These are phyloP conservation scores for Bipolaris oryzae DNA, from an alignment of 2,329 filamentous ascomycete genomes.

Conservation along the genomic window DNA sequence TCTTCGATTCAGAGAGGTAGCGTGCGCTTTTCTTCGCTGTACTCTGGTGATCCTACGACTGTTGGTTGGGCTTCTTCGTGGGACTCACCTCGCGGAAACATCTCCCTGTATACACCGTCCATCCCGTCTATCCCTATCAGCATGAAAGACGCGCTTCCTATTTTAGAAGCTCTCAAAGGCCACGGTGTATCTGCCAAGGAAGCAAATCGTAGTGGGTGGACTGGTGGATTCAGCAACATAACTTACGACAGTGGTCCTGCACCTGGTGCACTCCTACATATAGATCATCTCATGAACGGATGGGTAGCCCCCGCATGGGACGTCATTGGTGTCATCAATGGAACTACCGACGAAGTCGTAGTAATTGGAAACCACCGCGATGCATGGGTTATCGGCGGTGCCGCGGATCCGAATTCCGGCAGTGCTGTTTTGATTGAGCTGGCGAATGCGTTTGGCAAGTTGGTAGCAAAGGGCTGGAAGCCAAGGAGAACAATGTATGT, in stretches of 20 bases:
- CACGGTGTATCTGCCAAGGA: conserved; percentile 65
- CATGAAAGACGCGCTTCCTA: conserved; percentile 77
- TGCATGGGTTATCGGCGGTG: conserved; percentile 61
- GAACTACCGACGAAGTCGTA: conserved; percentile 61
- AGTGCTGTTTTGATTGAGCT: conserved; percentile 58
- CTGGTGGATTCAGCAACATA: conserved; percentile 42
- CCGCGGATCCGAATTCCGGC: conserved; percentile 59
- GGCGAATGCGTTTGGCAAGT: conserved; percentile 56
- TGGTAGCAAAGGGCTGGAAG: conserved; percentile 57
- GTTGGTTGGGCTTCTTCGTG: conserved; percentile 79
- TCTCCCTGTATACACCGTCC: conserved; percentile 61
- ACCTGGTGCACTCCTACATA: conserved; percentile 54
- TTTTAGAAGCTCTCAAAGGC: conserved; percentile 81
- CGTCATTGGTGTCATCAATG: conserved; percentile 70
- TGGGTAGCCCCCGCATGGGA: conserved; percentile 82
- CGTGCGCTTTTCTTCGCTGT: conserved; percentile 65
- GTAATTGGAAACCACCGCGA: conserved; percentile 61
- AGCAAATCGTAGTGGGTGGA: conserved; percentile 48
- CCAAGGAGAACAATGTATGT: conserved; percentile 56
- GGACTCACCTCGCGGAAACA: conserved; percentile 68
- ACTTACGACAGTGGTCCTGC: conserved; percentile 52
- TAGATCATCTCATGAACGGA: conserved; percentile 77
- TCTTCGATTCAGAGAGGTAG: conserved; percentile 54
- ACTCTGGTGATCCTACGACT: conserved; percentile 52
- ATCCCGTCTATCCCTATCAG: conserved; percentile 91